Conservation (phyloP, 2,329 filamentous ascomycete genomes). For the Cladosporium austrohemisphaericum region DNA sequence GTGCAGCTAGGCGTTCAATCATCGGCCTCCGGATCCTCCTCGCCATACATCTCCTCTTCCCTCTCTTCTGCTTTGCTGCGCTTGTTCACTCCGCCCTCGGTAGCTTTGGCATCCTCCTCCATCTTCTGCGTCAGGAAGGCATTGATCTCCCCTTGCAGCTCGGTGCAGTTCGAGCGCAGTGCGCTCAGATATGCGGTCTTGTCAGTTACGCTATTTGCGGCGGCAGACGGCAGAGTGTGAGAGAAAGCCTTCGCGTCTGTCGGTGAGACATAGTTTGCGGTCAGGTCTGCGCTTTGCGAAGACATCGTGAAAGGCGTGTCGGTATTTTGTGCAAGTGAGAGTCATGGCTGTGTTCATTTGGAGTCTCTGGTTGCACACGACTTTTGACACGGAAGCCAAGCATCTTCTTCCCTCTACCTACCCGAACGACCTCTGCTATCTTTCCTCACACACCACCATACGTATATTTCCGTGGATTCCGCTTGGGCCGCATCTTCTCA, state of each 20-base stretch:
- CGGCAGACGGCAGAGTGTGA: constrained; percentile 18
- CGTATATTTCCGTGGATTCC: no score
- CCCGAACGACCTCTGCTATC: no score
- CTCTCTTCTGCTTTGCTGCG: constrained; percentile 34
- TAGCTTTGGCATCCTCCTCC: constrained; percentile 61
- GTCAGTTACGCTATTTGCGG: constrained; percentile 29
- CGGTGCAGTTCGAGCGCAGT: constrained; percentile 55
- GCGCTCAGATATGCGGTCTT: constrained; percentile 58
- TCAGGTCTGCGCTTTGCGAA: constrained; percentile 16
- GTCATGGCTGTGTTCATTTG: no score
- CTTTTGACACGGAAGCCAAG: no score
- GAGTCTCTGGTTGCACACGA: no score
- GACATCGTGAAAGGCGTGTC: constrained; percentile 9
- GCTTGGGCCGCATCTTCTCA: no score
- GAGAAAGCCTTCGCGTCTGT: constrained; percentile 24
- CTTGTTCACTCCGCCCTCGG: constrained; percentile 29
- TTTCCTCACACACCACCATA: no score
- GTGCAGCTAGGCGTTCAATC: no score
- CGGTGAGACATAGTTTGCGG: constrained; percentile 27
- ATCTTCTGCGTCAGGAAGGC: constrained; percentile 67
- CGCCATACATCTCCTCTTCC: constrained; percentile 75
- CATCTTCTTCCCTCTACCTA: no score
- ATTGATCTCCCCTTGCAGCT: constrained; percentile 66
- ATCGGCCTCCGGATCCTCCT: constrained; percentile 66
- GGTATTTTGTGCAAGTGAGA: no score